Percentiles rank a stretch among this genome's conserved stretches.
These are phyloP conservation scores for Cyclotella choctawhatcheeana DNA, from an alignment of 108 stramenopile genomes.

Conservation along the genomic window DNA sequence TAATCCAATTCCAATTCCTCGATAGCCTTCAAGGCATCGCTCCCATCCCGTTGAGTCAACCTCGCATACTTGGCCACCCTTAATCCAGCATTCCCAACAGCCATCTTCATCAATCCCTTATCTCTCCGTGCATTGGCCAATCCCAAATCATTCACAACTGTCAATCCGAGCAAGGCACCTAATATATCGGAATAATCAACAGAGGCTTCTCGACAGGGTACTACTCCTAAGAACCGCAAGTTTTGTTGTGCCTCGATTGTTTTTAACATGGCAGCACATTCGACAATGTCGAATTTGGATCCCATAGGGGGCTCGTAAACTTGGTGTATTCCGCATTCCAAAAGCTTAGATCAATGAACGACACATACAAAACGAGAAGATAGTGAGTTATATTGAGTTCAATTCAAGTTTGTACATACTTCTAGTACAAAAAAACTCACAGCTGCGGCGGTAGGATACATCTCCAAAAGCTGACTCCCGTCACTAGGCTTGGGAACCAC, in stretches of 20 bases:
- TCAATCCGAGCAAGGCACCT: slow-evolving; percentile 53
- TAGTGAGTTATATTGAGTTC: too few relatives aligned
- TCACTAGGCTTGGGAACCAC: slow-evolving; percentile 58
- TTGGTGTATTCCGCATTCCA: slow-evolving; percentile 62
- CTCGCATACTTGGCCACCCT: slow-evolving; percentile 64
- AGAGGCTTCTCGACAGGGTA: slow-evolving; percentile 55
- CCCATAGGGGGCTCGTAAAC: slow-evolving; percentile 64
- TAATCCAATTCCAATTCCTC: slow-evolving; percentile 58
- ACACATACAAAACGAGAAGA: too few relatives aligned
- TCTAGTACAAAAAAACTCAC: too few relatives aligned
- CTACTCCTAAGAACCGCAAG: slow-evolving; percentile 55
- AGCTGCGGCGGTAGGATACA: slow-evolving; percentile 58
- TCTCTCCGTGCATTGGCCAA: slow-evolving; percentile 58
- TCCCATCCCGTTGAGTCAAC: slow-evolving; percentile 48
- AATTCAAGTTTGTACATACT: too few relatives aligned
- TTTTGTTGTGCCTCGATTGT: slow-evolving; percentile 68
- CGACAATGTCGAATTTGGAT: slow-evolving; percentile 58
- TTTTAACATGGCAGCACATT: slow-evolving; percentile 61
- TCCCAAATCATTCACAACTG: slow-evolving; percentile 60
- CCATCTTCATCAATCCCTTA: slow-evolving; percentile 69
- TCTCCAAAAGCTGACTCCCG: slow-evolving; percentile 42
- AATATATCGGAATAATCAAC: slow-evolving; percentile 62
- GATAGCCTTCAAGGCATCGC: slow-evolving; percentile 48
- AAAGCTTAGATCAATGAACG: too few relatives aligned
- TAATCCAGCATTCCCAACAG: slow-evolving; percentile 65